phyloP scores from a whole-genome alignment of 2,329 filamentous ascomycete species.

The Diplocarpon rosae region DNA sequence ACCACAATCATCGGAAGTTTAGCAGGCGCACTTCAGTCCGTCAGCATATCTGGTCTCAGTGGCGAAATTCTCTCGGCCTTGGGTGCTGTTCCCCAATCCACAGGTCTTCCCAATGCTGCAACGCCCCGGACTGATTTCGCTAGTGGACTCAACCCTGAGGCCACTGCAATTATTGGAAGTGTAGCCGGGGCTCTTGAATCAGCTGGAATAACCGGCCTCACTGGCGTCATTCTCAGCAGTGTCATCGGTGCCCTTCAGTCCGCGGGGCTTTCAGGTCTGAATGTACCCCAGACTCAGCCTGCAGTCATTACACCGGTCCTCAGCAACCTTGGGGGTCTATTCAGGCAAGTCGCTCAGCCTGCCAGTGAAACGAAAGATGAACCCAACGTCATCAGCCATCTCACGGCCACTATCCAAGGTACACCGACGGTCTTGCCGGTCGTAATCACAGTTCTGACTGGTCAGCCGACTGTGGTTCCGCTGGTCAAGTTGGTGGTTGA shows the following conservation, averaged over 20 bases:
- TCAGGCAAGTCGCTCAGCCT: background rate
- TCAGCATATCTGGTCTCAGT: no score
- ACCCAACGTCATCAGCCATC: constrained; percentile 2
- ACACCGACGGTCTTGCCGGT: constrained; percentile 1
- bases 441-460: constrained; percentile 3
- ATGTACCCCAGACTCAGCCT: background rate
- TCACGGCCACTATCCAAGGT: constrained; percentile 2
- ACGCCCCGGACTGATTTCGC: background rate
- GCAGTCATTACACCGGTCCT: background rate
- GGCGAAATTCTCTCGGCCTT: no score
- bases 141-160: background rate
- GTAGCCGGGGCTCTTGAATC: background rate
- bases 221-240: background rate
- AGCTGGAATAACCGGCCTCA: background rate
- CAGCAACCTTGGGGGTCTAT: background rate
- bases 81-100: background rate
- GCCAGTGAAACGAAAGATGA: background rate
- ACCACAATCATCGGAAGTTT: no score
- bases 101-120: background rate
- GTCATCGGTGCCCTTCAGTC: background rate
- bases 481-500: constrained; percentile 3
- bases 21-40: no score
- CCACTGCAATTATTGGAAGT: background rate
- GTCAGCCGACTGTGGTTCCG: constrained; percentile 2
- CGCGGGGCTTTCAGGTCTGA: background rate